A percentile compares a stretch with the other conserved stretches of the same genome.
Evolutionary conservation across 176 grass and related monocot genomes (phyloP).

Genomic region (Stipa capillata): DNA sequence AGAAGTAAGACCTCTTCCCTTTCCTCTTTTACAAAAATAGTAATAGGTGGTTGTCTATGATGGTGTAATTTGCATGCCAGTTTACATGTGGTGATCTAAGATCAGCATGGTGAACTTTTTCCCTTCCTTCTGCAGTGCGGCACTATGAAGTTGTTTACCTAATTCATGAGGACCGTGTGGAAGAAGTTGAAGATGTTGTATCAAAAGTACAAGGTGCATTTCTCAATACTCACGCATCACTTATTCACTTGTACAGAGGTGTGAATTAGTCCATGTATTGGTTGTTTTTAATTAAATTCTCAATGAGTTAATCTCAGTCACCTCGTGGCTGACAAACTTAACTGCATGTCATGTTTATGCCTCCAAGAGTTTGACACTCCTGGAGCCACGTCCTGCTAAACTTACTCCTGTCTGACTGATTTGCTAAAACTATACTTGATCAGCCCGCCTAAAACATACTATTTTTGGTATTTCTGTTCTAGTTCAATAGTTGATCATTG

Average conservation of each 20-base stretch:
- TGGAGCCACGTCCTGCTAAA: background rate
- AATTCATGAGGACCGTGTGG: constrained; percentile 70
- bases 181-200: constrained; percentile 72
- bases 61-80: constrained; percentile 1
- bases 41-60: background rate
- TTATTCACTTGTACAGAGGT: background rate
- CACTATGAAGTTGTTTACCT: constrained; percentile 92
- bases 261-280: background rate
- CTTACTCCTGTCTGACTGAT: background rate
- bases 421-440: background rate
- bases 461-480: background rate
- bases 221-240: background rate
- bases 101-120: background rate
- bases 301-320: background rate
- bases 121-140: constrained; percentile 48
- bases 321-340: background rate
- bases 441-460: background rate
- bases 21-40: background rate
- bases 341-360: background rate
- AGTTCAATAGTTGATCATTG: background rate
- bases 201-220: constrained; percentile 85
- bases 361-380: background rate
- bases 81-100: background rate
- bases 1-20: constrained; percentile 48
- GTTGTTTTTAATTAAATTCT: background rate